Conservation (phyloP, 352 stramenopile genomes). For the Phytophthora idaei region DNA sequence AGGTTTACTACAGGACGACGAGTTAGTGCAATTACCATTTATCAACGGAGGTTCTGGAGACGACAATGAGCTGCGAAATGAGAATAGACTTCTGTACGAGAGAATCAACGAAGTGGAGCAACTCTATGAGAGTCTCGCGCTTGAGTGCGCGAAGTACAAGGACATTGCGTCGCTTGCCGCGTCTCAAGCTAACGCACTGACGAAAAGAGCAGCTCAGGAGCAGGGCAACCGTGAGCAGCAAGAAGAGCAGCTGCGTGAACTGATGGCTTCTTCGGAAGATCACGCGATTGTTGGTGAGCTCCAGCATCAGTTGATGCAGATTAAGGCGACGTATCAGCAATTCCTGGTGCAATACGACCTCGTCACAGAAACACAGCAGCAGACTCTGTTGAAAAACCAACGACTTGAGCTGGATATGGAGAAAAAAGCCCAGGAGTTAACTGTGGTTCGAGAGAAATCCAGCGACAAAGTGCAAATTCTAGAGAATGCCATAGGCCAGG, state of each 20-base stretch:
- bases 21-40: slow-evolving; percentile 12
- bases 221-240: slow-evolving; percentile 60
- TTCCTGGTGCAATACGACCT: slow-evolving; percentile 76
- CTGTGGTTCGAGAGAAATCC: slow-evolving; percentile 41
- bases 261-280: slow-evolving; percentile 87
- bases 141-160: slow-evolving; percentile 69
- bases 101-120: slow-evolving; percentile 79
- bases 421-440: slow-evolving; percentile 41
- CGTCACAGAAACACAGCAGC: slow-evolving; percentile 55
- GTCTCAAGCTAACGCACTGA: slow-evolving; percentile 64
- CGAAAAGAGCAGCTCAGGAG: slow-evolving; percentile 42
- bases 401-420: slow-evolving; percentile 68
- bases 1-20: slow-evolving; percentile 5
- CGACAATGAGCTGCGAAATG: slow-evolving; percentile 46
- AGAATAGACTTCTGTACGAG: slow-evolving; percentile 67
- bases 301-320: slow-evolving; percentile 90
- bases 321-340: slow-evolving; percentile 87
- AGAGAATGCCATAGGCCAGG: slow-evolving; percentile 49
- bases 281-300: slow-evolving; percentile 90
- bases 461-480: slow-evolving; percentile 46
- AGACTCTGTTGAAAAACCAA: slow-evolving; percentile 55
- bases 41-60: background rate
- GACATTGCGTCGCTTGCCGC: slow-evolving; percentile 68
- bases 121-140: slow-evolving; percentile 67
- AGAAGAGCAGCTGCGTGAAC: slow-evolving; percentile 66